A percentile compares a stretch with the other conserved stretches of the same genome.
phyloP scores from a whole-genome alignment of 2,329 filamentous ascomycete genomes.

The Neodidymelliopsis sp. region DNA sequence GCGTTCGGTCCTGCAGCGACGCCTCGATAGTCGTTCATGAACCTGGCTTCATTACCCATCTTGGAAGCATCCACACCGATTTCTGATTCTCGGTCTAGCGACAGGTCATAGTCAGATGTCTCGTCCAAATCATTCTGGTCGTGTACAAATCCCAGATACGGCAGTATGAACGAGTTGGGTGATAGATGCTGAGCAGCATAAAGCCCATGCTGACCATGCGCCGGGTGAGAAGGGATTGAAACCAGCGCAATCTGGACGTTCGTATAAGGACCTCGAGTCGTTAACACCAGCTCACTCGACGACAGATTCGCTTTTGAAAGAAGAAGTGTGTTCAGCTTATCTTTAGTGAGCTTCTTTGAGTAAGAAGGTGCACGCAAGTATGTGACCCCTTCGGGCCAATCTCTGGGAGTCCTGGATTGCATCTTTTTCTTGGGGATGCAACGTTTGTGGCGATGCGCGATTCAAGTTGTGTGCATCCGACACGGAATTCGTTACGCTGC shows the following conservation, averaged over 20 bases:
- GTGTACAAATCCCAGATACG: conserved; percentile 60
- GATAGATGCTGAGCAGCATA: conserved; percentile 55
- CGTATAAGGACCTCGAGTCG: conserved; percentile 39
- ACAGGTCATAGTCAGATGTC: conserved; percentile 60
- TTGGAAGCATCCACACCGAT: conserved; percentile 58
- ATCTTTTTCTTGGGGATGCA: too few relatives aligned
- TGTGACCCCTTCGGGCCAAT: conserved; percentile 36
- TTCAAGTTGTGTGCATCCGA: not conserved
- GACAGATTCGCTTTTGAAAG: conserved; percentile 27
- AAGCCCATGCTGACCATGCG: conserved; percentile 57
- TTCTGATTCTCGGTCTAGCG: conserved; percentile 57
- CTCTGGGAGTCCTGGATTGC: conserved; percentile 32
- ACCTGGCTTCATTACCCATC: conserved; percentile 61
- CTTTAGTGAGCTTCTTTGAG: conserved; percentile 39
- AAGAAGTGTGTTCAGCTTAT: conserved; percentile 34
- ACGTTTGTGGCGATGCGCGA: too few relatives aligned
- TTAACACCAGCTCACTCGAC: conserved; percentile 20
- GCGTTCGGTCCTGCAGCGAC: conserved; percentile 52
- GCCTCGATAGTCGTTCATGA: conserved; percentile 63
- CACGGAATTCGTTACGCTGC: not conserved
- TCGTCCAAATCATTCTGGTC: conserved; percentile 52
- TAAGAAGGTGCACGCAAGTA: conserved; percentile 43
- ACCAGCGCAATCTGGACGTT: conserved; percentile 55
- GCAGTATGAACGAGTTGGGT: conserved; percentile 57
- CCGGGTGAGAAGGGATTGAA: conserved; percentile 54